A percentile compares a stretch with the other conserved stretches of the same genome.
These are phyloP conservation scores for Kalmanozyma brasiliensis DNA, from an alignment of 1,284 basidiomycete species.

Conservation along the genomic window DNA sequence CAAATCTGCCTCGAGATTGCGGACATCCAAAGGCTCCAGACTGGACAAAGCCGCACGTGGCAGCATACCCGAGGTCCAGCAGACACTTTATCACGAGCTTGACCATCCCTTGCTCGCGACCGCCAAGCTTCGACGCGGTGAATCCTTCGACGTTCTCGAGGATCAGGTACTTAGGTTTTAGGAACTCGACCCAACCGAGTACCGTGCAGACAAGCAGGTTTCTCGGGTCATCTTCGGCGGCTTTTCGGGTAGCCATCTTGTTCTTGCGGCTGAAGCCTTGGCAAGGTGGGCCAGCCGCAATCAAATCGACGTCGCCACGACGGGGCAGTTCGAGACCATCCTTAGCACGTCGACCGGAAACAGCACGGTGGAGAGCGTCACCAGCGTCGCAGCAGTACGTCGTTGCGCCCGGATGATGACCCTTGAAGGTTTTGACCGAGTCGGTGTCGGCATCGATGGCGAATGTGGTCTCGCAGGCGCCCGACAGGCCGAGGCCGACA, in stretches of 20 bases:
- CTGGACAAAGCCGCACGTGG: constrained; percentile 23
- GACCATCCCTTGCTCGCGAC: constrained; percentile 19
- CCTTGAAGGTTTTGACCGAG: constrained; percentile 19
- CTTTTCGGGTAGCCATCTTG: constrained; percentile 5
- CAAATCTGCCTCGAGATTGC: constrained; percentile 24
- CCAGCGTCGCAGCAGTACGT: constrained; percentile 23
- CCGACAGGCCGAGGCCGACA: constrained; percentile 33
- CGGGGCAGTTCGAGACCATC: constrained; percentile 8
- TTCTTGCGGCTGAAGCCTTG: constrained; percentile 40
- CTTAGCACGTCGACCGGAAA: not conserved
- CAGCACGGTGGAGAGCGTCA: constrained; percentile 16
- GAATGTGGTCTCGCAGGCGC: constrained; percentile 30
- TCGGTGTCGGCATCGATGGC: constrained; percentile 26
- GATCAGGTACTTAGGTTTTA: constrained; percentile 22
- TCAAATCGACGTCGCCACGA: constrained; percentile 29
- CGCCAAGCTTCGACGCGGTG: constrained; percentile 17
- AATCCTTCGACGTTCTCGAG: constrained; percentile 45
- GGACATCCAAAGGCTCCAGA: constrained; percentile 30
- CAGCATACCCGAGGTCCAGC: constrained; percentile 26
- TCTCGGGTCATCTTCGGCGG: constrained; percentile 21
- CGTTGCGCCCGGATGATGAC: constrained; percentile 20
- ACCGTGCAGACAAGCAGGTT: constrained; percentile 33
- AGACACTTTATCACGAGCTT: constrained; percentile 23
- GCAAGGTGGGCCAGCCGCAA: constrained; percentile 37
- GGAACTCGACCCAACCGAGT: constrained; percentile 37